Evolutionary conservation across 2,329 filamentous ascomycete genomes (phyloP), one percentile per base, ranked within the genome.

Genomic region (Chaetomiaceae sp.): DNA sequence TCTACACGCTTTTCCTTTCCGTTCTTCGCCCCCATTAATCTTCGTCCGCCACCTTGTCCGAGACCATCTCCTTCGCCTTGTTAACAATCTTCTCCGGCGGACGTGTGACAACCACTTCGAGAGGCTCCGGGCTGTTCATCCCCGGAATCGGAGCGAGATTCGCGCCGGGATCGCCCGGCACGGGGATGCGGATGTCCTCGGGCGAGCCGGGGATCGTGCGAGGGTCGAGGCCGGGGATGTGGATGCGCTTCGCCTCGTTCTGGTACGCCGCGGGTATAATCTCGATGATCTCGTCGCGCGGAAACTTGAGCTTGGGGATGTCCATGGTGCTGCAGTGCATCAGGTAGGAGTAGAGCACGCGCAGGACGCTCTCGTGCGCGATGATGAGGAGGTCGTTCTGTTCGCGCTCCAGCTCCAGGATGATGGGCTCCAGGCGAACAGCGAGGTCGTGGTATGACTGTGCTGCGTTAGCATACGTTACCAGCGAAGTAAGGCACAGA

Each of bases 351-450:
- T 99, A 99, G 3, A 99, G 80, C 22, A 99, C 94, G 39, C 94
- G 88, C 43, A 99, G 80, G n/a, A 99, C 94, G 47, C 90, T 95
- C 70, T 99, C 94, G 69, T 99, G 94, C 0, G 94, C 94, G 62
- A 99, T 96, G 66, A 99, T 96, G 49, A 99, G 81, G n/a, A 99
- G 80, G 68, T 99, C 94, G 61, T 95, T 95, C 64, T 96, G 89
- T 73, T 99, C 94, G 39, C 94, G 86, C 74, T 99, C 94, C 14
- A 99, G 81, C 69, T 99, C 94, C 27, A 99, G 82, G 66, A 99
- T 99, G 65, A 99, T 96, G 37, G 94, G 95, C 69, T 99, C 94
- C 43, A 99, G 83, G 20, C 94, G 89, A 55, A 99, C 94, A n/a
- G 94, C 94, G 39, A 99, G 84, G 66, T 99, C 94, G 68, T 99